Conservation (phyloP, 202 grass and related monocot species). For the Setaria italica region DNA sequence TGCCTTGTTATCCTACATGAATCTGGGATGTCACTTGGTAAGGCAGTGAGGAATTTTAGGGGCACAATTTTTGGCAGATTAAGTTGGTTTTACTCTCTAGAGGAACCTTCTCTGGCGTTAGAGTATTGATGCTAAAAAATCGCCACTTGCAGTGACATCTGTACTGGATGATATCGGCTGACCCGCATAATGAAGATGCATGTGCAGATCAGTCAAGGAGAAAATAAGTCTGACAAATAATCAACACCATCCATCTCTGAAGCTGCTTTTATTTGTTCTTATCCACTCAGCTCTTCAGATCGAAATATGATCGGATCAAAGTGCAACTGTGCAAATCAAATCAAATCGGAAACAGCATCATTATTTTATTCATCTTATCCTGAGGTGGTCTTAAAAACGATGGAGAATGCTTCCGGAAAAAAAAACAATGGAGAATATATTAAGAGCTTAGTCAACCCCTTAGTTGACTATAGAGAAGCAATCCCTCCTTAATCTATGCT, state of each 20-base stretch:
- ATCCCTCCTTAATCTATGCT: not conserved
- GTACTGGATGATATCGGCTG: constrained; percentile 2
- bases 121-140: constrained; percentile 4
- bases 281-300: constrained; percentile 39
- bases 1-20: not conserved
- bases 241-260: not conserved
- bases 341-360: not conserved
- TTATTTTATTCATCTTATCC: constrained; percentile 14
- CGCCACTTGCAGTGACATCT: constrained; percentile 23
- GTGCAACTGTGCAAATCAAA: constrained; percentile 1
- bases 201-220: constrained; percentile 11
- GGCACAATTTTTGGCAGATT: constrained; percentile 21
- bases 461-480: not conserved
- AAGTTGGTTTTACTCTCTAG: constrained; percentile 32
- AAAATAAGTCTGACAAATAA: not conserved
- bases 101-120: not conserved
- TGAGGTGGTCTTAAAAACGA: not conserved
- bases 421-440: not conserved
- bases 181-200: constrained; percentile 25
- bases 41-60: constrained; percentile 2
- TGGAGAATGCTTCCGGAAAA: not conserved
- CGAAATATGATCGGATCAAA: constrained; percentile 18
- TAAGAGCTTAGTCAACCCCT: constrained; percentile 4
- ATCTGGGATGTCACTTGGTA: not conserved
- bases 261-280: constrained; percentile 17